These are phyloP conservation scores for Didymella arachidicola DNA, from an alignment of 2,329 filamentous ascomycete species.

Conservation along the genomic window DNA sequence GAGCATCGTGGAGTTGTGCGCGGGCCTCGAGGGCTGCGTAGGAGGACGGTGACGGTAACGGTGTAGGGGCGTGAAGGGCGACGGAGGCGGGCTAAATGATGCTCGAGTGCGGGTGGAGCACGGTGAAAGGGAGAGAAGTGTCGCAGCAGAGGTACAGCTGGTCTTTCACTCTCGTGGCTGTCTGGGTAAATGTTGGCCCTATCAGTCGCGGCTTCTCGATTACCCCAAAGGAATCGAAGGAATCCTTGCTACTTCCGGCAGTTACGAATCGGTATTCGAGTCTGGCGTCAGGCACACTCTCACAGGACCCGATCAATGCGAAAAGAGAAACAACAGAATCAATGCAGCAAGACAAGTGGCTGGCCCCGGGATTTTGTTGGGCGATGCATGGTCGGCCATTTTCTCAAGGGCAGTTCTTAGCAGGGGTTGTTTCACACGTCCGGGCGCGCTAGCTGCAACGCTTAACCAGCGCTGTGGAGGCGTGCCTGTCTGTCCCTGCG, in stretches of 20 bases:
- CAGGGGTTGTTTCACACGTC: conserved; percentile 20
- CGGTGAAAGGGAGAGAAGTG: neutral
- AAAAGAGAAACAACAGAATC: conserved; percentile 1
- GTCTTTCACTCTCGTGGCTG: conserved; percentile 6
- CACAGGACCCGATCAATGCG: neutral
- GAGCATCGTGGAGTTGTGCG: conserved; percentile 65
- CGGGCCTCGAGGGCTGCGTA: neutral
- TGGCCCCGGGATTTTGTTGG: conserved; percentile 17
- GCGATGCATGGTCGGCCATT: conserved; percentile 8
- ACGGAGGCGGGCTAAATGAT: neutral
- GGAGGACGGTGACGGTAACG: neutral
- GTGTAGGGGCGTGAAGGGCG: neutral
- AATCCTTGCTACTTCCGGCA: conserved; percentile 17
- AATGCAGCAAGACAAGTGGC: conserved; percentile 14
- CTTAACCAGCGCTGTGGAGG: neutral
- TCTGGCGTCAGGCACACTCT: conserved; percentile 1
- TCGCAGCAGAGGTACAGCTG: neutral
- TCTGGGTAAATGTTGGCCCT: conserved; percentile 9
- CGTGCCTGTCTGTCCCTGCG: conserved; percentile 2
- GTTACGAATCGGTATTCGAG: conserved; percentile 1
- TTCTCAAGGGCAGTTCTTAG: conserved; percentile 19
- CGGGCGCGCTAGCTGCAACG: conserved; percentile 14
- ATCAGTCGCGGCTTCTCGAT: conserved; percentile 11
- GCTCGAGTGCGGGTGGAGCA: neutral
- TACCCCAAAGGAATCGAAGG: neutral